Evolutionary conservation across 140 eudicot species (phyloP), one percentile per base, ranked within the genome.

Genomic region (Oenanthe javanica): DNA sequence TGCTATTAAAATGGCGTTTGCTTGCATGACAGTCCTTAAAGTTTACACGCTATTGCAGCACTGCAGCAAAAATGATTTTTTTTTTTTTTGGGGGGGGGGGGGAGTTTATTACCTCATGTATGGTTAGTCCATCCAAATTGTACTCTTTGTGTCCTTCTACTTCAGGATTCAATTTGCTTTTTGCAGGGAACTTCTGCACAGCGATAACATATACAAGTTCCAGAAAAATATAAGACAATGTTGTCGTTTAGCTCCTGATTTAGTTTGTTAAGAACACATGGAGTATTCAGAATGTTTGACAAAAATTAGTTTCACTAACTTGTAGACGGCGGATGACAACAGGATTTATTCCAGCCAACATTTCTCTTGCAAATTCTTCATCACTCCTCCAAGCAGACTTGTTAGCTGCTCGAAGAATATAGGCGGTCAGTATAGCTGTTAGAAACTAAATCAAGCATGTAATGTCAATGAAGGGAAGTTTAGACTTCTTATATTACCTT

Each of bases 271-370:
- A 75, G 25, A 75, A 74, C 3, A 46, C 8, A 75, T 11, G 27
- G 16, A 57, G 6, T 25, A 59, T 43, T 45, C 10, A 43, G n/a
- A 55, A 54, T 47, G 4, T 23, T 21, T n/a, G 18, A 45, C 78
- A 61, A 7, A n/a, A 36, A 9, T 40, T 14, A 16, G 4, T 63
- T 42, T 40, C 23, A 57, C 69, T 15, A 72, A 84, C 88, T 82
- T 77, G 85, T 11, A 85, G 59, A 81, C 84, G 75, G 21, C 81
- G 72, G 43, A 88, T 85, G 12, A 81, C 82, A 21, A 78, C 77
- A 61, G 91, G 91, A 80, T 88, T 83, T 46, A 82, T 71, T 59
- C 91, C 91, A 40, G 91, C 89, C 23, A 88, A 83, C 91, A 88
- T 85, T 66, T 88, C 84, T 9, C 91, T 79, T 42, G 84, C 84